These are phyloP conservation scores for Pseudogymnoascus sp. DNA, from an alignment of 2,329 filamentous ascomycete species.

Conservation along the genomic window DNA sequence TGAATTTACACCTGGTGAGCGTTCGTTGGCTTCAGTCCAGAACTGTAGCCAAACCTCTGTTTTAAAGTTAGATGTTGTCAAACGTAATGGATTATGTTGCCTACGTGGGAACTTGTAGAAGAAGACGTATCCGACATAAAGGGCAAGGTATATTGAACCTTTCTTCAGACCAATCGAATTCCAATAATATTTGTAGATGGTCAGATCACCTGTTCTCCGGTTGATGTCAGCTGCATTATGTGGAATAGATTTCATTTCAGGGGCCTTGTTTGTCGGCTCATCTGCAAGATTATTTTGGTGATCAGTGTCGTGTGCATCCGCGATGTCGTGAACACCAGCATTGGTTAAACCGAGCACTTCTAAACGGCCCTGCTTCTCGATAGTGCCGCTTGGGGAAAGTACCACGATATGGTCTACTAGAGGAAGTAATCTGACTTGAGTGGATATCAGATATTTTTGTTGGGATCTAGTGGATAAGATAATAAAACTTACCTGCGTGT, in stretches of 20 bases:
- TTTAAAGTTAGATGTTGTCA: not conserved
- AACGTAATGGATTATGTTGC: not conserved
- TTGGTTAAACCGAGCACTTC: slow-evolving; percentile 25
- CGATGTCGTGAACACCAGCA: not conserved
- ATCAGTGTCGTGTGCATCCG: not conserved
- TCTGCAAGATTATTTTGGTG: not conserved
- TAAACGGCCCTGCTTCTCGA: slow-evolving; percentile 29
- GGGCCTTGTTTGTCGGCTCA: not conserved
- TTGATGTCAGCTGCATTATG: not conserved
- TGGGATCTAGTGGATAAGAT: not conserved
- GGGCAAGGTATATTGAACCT: not conserved
- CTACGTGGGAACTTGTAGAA: slow-evolving; percentile 1
- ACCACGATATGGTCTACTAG: slow-evolving; percentile 31
- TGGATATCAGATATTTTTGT: not conserved
- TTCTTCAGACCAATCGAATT: slow-evolving; percentile 8
- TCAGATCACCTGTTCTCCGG: slow-evolving; percentile 12
- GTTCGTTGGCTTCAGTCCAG: slow-evolving; percentile 4
- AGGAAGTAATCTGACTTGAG: slow-evolving; percentile 16
- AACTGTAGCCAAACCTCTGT: slow-evolving; percentile 3
- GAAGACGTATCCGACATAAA: not conserved
- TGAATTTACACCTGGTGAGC: not conserved
- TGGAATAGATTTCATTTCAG: not conserved
- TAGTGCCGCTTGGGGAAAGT: slow-evolving; percentile 26
- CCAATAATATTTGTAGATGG: slow-evolving; percentile 18
- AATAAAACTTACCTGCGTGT: slow-evolving; percentile 10